Conservation (phyloP, 1,284 basidiomycete genomes). For the Uromyces viciae-fabae region DNA sequence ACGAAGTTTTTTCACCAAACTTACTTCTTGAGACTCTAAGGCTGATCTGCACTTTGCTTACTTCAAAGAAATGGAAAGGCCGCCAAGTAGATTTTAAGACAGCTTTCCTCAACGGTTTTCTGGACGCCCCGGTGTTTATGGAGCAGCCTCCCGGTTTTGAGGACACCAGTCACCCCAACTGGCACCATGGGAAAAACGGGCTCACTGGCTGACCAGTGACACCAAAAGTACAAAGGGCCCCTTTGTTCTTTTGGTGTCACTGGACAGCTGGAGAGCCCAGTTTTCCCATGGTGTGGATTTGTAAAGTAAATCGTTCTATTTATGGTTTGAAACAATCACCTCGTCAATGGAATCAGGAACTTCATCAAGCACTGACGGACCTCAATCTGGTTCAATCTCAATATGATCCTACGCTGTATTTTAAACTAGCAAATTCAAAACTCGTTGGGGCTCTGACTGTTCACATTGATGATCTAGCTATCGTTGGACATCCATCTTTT, state of each 20-base stretch:
- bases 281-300: no score
- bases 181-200: no score
- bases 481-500: background rate
- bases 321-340: conserved; percentile 35
- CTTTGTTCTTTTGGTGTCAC: no score
- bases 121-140: conserved; percentile 19
- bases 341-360: background rate
- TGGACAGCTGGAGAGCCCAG: no score
- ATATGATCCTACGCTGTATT: no score
- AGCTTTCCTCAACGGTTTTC: conserved; percentile 17
- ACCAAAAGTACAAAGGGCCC: no score
- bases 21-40: background rate
- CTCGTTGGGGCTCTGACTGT: background rate
- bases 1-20: conserved; percentile 42
- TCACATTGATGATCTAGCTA: background rate
- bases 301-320: background rate
- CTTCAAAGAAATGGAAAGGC: background rate
- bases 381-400: background rate
- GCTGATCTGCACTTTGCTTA: background rate
- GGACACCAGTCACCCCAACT: conserved; percentile 1
- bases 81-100: conserved; percentile 36
- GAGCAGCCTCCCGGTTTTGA: background rate
- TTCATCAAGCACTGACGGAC: background rate
- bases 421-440: background rate
- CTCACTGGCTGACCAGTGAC: no score